These are phyloP conservation scores for Casaregolazyma suthepensis DNA, from an alignment of 1,139 yeast genomes.

Conservation along the genomic window DNA sequence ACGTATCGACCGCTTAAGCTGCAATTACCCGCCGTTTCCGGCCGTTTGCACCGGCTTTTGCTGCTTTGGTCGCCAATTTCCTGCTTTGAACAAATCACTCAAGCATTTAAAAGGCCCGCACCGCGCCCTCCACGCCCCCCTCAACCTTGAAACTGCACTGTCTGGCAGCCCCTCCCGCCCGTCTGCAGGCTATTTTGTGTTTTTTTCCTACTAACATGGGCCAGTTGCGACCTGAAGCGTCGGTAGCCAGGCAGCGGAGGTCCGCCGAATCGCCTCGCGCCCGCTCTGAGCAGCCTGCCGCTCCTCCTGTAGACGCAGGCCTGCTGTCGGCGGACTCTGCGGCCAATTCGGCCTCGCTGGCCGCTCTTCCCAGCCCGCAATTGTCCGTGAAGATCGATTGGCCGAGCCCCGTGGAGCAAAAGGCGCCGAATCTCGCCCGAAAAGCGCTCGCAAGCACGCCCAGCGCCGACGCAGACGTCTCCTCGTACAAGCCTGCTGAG, in stretches of 20 bases:
- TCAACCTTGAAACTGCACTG: neutral
- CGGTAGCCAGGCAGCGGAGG: slow-evolving; percentile 4
- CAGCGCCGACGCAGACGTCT: neutral
- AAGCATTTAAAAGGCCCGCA: neutral
- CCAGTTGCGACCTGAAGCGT: slow-evolving; percentile 4
- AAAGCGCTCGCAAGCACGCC: neutral
- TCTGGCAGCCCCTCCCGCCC: neutral
- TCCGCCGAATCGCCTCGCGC: slow-evolving; percentile 2
- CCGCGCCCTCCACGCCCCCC: neutral
- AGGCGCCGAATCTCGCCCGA: neutral
- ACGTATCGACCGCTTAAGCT: too few species aligned
- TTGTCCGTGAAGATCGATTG: neutral
- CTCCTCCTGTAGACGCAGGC: neutral
- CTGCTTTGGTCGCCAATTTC: neutral
- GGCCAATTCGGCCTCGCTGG: neutral
- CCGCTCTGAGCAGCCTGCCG: neutral
- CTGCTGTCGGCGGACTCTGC: neutral
- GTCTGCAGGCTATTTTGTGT: neutral
- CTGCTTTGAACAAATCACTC: neutral
- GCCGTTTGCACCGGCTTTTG: too few species aligned
- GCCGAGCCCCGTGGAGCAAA: neutral
- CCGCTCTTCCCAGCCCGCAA: neutral
- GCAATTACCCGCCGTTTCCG: too few species aligned
- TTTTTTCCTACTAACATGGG: neutral
- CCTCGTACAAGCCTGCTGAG: neutral